Evolutionary conservation across 83 land plant genomes (phyloP).

Genomic region (Isoetes engelmannii): DNA sequence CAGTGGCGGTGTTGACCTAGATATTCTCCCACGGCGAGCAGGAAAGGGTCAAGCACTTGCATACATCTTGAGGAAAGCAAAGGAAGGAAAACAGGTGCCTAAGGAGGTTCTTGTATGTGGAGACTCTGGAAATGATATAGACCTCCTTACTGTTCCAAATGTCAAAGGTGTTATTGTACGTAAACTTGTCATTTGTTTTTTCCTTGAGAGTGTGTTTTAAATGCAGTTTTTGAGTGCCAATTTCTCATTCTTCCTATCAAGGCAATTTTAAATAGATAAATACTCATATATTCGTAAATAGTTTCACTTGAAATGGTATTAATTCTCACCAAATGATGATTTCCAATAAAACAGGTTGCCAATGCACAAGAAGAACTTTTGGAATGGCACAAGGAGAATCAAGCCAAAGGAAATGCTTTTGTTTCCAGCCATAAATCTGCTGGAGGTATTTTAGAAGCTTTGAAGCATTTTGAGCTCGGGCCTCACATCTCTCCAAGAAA

Average conservation of each 20-base stretch:
- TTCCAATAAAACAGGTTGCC: constrained; percentile 22
- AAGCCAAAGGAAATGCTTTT: constrained; percentile 11
- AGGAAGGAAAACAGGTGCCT: constrained; percentile 18
- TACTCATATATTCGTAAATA: neutral
- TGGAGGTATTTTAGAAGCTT: constrained; percentile 41
- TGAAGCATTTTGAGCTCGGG: constrained; percentile 32
- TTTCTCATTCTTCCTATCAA: neutral
- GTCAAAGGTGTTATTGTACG: constrained; percentile 48
- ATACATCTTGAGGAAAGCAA: constrained; percentile 35
- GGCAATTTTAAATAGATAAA: neutral
- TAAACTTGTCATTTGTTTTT: neutral
- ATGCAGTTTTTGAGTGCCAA: neutral
- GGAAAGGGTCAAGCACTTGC: constrained; percentile 50
- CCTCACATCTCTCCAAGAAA: constrained; percentile 33
- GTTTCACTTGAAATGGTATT: too few species aligned
- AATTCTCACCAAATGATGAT: too few species aligned
- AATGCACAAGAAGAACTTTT: constrained; percentile 44
- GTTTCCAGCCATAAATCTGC: constrained; percentile 38
- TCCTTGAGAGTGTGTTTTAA: neutral
- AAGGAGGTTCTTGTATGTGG: constrained; percentile 44
- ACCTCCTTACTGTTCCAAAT: constrained; percentile 36
- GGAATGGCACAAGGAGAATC: constrained; percentile 29
- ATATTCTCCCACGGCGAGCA: constrained; percentile 43
- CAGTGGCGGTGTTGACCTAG: constrained; percentile 41
- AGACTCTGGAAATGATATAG: constrained; percentile 50